Conservation (phyloP, 2,329 filamentous ascomycete genomes). For the Exophiala spinifera region DNA sequence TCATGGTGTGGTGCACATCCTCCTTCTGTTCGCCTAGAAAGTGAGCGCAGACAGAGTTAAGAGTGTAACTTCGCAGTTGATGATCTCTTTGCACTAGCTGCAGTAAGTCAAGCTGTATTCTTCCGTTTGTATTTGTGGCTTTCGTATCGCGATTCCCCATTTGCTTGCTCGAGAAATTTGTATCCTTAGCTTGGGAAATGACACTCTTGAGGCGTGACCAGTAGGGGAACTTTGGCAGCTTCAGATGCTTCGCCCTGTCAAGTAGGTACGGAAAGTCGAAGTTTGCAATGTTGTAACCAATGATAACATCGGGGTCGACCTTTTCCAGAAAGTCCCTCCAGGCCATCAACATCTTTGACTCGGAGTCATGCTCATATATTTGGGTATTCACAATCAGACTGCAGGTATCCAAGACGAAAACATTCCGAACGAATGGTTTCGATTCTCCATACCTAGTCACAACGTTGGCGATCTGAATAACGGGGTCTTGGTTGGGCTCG, state of each 20-base stretch:
- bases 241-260: slow-evolving; percentile 80
- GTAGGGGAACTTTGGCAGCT: slow-evolving; percentile 74
- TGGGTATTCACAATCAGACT: slow-evolving; percentile 94
- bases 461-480: slow-evolving; percentile 97
- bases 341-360: slow-evolving; percentile 84
- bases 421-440: slow-evolving; percentile 93
- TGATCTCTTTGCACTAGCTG: slow-evolving; percentile 93
- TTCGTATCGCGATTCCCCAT: slow-evolving; percentile 97
- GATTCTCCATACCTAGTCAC: slow-evolving; percentile 92
- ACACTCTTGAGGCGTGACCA: slow-evolving; percentile 76
- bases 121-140: slow-evolving; percentile 87
- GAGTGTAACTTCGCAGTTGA: slow-evolving; percentile 90
- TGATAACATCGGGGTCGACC: slow-evolving; percentile 95
- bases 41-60: slow-evolving; percentile 93
- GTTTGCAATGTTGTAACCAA: slow-evolving; percentile 97
- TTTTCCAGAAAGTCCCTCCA: slow-evolving; percentile 89
- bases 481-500: slow-evolving; percentile 83
- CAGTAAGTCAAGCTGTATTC: slow-evolving; percentile 88
- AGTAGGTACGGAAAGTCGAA: slow-evolving; percentile 98
- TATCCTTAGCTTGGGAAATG: slow-evolving; percentile 69
- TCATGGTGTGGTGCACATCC: slow-evolving; percentile 98
- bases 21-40: slow-evolving; percentile 98
- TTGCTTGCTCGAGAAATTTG: slow-evolving; percentile 94
- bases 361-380: slow-evolving; percentile 75
- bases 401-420: slow-evolving; percentile 90